Percentiles rank a stretch among this genome's conserved stretches.
Conservation (phyloP, 768 basidiomycete species). For the Sarcodon aspratus region DNA sequence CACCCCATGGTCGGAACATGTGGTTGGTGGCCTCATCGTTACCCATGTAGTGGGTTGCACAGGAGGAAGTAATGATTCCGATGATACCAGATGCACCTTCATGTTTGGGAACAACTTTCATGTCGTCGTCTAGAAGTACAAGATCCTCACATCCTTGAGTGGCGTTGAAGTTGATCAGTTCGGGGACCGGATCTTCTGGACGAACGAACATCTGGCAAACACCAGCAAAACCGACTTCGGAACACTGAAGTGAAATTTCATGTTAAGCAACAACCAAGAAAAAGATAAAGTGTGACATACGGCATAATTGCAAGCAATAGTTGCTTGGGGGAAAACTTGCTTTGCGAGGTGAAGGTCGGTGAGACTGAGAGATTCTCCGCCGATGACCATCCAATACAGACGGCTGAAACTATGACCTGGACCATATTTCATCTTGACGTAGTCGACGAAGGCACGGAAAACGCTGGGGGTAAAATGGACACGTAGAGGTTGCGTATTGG, state of each 20-base stretch:
- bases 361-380: constrained; percentile 16
- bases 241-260: constrained; percentile 11
- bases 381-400: constrained; percentile 22
- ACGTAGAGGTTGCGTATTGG: constrained; percentile 14
- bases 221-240: constrained; percentile 19
- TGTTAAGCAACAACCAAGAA: neutral
- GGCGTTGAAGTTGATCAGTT: constrained; percentile 15
- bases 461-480: constrained; percentile 18
- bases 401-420: constrained; percentile 9
- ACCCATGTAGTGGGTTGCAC: constrained; percentile 16
- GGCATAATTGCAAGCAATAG: constrained; percentile 20
- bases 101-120: constrained; percentile 12
- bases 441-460: constrained; percentile 19
- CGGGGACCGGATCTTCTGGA: constrained; percentile 14
- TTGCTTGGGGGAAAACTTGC: constrained; percentile 12
- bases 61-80: constrained; percentile 14
- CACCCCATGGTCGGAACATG: constrained; percentile 17
- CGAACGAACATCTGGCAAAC: constrained; percentile 19
- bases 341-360: constrained; percentile 17
- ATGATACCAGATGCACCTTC: constrained; percentile 17
- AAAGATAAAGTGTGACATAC: constrained; percentile 5
- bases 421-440: constrained; percentile 10
- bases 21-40: constrained; percentile 16
- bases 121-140: constrained; percentile 14
- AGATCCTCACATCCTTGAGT: constrained; percentile 18